Base-by-base conservation (phyloP, 1,139 yeast species). In the Entelexis paramagnoliae region DNA sequence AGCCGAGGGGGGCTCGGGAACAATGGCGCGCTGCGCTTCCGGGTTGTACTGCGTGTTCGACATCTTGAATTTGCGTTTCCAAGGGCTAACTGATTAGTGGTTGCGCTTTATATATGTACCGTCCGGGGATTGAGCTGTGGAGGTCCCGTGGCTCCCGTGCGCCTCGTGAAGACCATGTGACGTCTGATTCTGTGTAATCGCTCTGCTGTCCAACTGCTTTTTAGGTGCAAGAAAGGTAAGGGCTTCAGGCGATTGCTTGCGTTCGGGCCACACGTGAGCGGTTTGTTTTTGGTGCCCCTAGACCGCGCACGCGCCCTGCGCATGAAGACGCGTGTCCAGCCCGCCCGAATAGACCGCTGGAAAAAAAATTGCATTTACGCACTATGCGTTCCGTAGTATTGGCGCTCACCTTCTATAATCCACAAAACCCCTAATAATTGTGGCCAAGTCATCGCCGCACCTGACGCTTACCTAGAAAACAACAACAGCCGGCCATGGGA, bases 1-100 rank as follows among this genome's bases (percentile, higher is more conserved):
- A 19, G 68, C 72, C 20, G 69, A 61, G 32, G 71, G 65, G 11
- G 72, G 68, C 16, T 66, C 67, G 41, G 71, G 71, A 24, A 70
- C 73, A 11, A 68, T 62, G 35, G 73, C 72, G 16, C 61, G 57
- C 48, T 46, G 53, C 22, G 58, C 58, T 4, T 55, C 49, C 30
- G 56, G 56, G 52, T 54, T 51, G 40, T 43, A 52, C 39, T 35
- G 33, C 11, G 41, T 36, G 28, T 11, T 36, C 41, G 41, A 36
- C 41, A 36, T 36, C 14, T 7, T 32, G 16, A 36, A 14, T 19
- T 11, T 36, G 41, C 41, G 41, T 20, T 36, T 10, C 26, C 43
- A 26, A 40, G 26, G 7, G 8, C 10, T 13, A 10, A 17, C 11
- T 17, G 45, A 19, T 41, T 40, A 40, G 33, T 40, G 33, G 43